phyloP scores from a whole-genome alignment of 495 filamentous ascomycete species.

The Penicillium goetzii region DNA sequence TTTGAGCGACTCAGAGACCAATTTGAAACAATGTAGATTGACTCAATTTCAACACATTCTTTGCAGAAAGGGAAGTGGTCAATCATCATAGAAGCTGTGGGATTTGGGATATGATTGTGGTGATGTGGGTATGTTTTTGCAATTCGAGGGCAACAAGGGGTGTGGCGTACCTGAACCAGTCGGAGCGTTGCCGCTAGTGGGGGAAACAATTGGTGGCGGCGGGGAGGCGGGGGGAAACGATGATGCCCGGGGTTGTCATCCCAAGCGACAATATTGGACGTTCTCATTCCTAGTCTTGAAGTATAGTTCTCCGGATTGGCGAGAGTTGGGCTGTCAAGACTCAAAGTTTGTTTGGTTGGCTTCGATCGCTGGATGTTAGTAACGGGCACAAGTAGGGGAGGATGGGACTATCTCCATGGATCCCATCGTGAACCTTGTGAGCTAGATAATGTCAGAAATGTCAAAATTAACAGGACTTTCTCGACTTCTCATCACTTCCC shows the following conservation, averaged over 20 bases:
- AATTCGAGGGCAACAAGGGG: constrained; percentile 1
- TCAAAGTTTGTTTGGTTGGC: background rate
- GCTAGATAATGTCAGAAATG: background rate
- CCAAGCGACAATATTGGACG: constrained; percentile 1
- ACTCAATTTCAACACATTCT: constrained; percentile 22
- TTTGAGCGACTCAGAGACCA: constrained; percentile 26
- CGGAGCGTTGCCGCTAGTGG: constrained; percentile 15
- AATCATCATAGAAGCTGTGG: constrained; percentile 21
- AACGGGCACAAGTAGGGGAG: background rate
- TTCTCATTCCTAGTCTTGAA: background rate
- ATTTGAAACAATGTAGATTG: constrained; percentile 29
- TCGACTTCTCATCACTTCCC: background rate
- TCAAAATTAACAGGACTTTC: too few relatives aligned
- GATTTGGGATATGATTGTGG: background rate
- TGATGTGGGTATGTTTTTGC: background rate
- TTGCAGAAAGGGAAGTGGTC: constrained; percentile 31
- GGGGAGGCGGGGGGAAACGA: constrained; percentile 5
- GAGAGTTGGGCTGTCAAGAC: background rate
- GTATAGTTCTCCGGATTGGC: constrained; percentile 4
- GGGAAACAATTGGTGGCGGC: background rate
- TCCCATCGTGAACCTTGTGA: background rate
- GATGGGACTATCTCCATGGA: background rate
- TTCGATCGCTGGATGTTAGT: constrained; percentile 9
- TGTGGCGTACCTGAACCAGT: constrained; percentile 17
- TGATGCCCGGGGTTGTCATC: constrained; percentile 9